A percentile compares a stretch with the other conserved stretches of the same genome.
phyloP scores from a whole-genome alignment of 2,329 filamentous ascomycete species.

The Domatiomyces catenatus region DNA sequence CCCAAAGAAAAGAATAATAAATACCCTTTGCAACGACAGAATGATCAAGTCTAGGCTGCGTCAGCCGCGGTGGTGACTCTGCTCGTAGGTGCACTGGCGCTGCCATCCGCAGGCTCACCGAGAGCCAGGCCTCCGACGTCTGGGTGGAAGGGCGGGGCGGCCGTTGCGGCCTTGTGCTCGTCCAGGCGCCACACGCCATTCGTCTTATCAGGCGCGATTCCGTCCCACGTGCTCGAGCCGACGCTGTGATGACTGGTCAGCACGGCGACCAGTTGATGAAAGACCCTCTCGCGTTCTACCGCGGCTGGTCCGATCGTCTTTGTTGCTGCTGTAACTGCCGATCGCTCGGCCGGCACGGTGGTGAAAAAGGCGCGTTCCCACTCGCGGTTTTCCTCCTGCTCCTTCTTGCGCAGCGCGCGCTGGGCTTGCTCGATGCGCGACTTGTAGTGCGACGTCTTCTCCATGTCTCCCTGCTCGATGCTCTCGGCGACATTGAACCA shows the following conservation, averaged over 20 bases:
- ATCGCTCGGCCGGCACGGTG: constrained; percentile 18
- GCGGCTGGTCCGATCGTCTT: no score
- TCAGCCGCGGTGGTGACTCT: constrained; percentile 6
- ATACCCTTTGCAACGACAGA: no score
- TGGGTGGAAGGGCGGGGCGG: constrained; percentile 29
- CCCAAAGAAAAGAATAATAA: no score
- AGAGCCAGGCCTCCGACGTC: constrained; percentile 24
- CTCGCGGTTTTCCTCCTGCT: constrained; percentile 54
- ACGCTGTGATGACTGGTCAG: constrained; percentile 21
- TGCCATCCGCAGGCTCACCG: constrained; percentile 18
- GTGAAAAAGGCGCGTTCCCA: constrained; percentile 81
- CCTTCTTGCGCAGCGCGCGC: constrained; percentile 58
- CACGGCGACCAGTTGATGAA: constrained; percentile 29
- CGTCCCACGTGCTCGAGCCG: constrained; percentile 22
- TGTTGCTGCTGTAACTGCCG: constrained; percentile 5
- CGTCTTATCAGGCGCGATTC: constrained; percentile 48
- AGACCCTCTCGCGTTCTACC: constrained; percentile 20
- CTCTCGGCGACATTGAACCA: constrained; percentile 76
- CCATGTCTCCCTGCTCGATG: constrained; percentile 73
- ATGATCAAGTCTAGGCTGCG: no score
- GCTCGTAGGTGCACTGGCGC: constrained; percentile 12
- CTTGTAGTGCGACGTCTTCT: constrained; percentile 64
- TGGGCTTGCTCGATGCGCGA: constrained; percentile 82
- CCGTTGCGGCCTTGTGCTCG: constrained; percentile 33
- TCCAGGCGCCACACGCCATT: constrained; percentile 58